phyloP scores from a whole-genome alignment of 164 flowering plant genomes.

The Dillenia turbinata region DNA sequence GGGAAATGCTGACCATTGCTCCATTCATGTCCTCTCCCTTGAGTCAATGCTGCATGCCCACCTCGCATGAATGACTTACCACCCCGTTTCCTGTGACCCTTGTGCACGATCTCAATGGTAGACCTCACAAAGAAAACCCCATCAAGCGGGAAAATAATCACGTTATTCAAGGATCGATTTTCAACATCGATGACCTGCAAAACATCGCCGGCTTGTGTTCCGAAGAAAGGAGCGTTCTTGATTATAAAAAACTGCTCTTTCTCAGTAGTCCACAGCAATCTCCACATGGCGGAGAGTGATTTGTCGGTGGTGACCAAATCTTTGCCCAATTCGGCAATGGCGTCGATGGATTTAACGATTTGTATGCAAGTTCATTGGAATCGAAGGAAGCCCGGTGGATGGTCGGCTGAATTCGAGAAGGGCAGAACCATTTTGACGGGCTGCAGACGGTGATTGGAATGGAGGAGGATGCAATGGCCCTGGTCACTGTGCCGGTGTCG shows the following conservation, averaged over 20 bases:
- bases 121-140: constrained; percentile 94
- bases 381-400: too few species aligned
- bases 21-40: constrained; percentile 38
- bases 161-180: constrained; percentile 50
- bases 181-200: constrained; percentile 91
- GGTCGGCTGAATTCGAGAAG: too few species aligned
- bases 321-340: constrained; percentile 44
- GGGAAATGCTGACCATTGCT: constrained; percentile 26
- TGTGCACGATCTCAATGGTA: constrained; percentile 39
- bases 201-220: constrained; percentile 81
- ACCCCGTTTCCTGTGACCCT: constrained; percentile 42
- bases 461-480: too few species aligned
- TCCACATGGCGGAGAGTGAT: constrained; percentile 89
- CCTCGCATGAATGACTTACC: constrained; percentile 34
- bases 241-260: constrained; percentile 92
- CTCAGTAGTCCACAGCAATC: constrained; percentile 96
- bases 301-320: constrained; percentile 54
- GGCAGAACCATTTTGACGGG: too few species aligned
- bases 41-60: constrained; percentile 23
- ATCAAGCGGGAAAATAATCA: constrained; percentile 85
- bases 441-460: too few species aligned
- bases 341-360: constrained; percentile 63
- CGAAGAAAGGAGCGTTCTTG: constrained; percentile 67
- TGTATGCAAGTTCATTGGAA: constrained; percentile 3
- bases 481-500: too few species aligned